Evolutionary conservation across 495 filamentous ascomycete genomes (phyloP).

Genomic region (Penicillium waksmanii): DNA sequence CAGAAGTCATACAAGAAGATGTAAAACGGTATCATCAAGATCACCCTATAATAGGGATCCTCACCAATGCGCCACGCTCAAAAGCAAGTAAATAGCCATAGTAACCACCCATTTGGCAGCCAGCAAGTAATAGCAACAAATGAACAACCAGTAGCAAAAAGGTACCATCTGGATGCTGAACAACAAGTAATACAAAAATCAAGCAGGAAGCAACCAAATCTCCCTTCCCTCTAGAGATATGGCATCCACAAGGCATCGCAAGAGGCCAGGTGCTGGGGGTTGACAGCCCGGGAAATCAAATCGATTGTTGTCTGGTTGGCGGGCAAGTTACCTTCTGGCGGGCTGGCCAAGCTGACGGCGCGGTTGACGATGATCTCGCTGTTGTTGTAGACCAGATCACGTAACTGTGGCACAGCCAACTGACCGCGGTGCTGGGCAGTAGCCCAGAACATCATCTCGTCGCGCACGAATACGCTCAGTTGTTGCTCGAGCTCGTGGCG

Average conservation of each 20-base stretch:
- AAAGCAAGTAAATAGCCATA: conserved; percentile 26
- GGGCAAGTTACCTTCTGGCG: conserved; percentile 70
- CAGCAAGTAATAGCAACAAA: conserved; percentile 14
- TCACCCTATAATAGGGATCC: conserved; percentile 10
- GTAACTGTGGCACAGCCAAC: conserved; percentile 70
- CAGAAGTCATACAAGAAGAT: conserved; percentile 26
- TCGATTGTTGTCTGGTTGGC: conserved; percentile 97
- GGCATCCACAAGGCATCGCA: conserved; percentile 97
- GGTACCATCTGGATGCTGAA: conserved; percentile 3
- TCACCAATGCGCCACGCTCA: conserved; percentile 40
- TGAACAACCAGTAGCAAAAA: not conserved
- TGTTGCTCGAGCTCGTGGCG: conserved; percentile 89
- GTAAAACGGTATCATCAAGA: conserved; percentile 34
- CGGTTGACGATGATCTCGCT: conserved; percentile 88
- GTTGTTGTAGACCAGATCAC: conserved; percentile 86
- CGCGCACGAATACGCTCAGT: conserved; percentile 88
- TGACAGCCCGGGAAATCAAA: conserved; percentile 79
- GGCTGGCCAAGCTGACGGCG: conserved; percentile 75
- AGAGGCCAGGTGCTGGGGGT: conserved; percentile 79
- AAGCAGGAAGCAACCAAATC: conserved; percentile 17
- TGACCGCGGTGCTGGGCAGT: conserved; percentile 74
- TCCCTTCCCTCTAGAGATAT: conserved; percentile 65
- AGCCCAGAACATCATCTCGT: conserved; percentile 98
- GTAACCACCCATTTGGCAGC: conserved; percentile 2
- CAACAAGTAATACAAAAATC: conserved; percentile 21